These are phyloP conservation scores for Epichloe baconii DNA, from an alignment of 2,329 filamentous ascomycete genomes.

Conservation along the genomic window DNA sequence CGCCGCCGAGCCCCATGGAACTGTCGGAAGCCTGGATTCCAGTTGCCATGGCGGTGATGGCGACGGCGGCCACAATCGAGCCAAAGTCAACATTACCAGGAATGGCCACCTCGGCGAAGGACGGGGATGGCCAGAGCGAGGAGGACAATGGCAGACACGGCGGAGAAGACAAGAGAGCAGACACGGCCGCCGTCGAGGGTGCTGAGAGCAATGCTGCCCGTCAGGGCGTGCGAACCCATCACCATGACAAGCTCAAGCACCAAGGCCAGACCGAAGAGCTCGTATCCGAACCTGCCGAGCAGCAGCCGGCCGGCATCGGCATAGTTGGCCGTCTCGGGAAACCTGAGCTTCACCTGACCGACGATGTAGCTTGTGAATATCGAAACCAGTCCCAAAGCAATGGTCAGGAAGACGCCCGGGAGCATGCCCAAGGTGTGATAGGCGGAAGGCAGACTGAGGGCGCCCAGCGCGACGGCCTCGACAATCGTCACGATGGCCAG, in stretches of 20 bases:
- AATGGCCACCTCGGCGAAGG: conserved; percentile 36
- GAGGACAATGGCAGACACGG: conserved; percentile 32
- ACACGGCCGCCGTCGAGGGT: conserved; percentile 43
- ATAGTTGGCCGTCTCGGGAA: conserved; percentile 47
- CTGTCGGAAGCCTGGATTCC: conserved; percentile 28
- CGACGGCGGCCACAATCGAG: conserved; percentile 50
- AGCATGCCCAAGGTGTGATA: conserved; percentile 43
- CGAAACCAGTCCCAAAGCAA: conserved; percentile 28
- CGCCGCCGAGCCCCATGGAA: conserved; percentile 16
- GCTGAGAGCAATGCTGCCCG: conserved; percentile 53
- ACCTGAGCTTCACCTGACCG: conserved; percentile 34
- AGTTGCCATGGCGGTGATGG: conserved; percentile 53
- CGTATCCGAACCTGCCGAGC: conserved; percentile 44
- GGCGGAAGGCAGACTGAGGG: conserved; percentile 36
- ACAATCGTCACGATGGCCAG: conserved; percentile 42
- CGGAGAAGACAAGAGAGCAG: conserved; percentile 32
- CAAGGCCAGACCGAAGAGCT: conserved; percentile 49
- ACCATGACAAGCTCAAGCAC: conserved; percentile 54
- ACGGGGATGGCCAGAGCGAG: conserved; percentile 34
- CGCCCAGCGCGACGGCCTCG: conserved; percentile 42
- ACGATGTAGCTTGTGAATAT: conserved; percentile 36
- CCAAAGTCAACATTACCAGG: conserved; percentile 43
- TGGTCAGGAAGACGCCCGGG: conserved; percentile 25
- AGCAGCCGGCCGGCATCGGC: conserved; percentile 54
- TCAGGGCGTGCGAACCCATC: conserved; percentile 51